A percentile compares a stretch with the other conserved stretches of the same genome.
Conservation (phyloP, 1,139 yeast genomes). For the Sugiyamaella novakii region DNA sequence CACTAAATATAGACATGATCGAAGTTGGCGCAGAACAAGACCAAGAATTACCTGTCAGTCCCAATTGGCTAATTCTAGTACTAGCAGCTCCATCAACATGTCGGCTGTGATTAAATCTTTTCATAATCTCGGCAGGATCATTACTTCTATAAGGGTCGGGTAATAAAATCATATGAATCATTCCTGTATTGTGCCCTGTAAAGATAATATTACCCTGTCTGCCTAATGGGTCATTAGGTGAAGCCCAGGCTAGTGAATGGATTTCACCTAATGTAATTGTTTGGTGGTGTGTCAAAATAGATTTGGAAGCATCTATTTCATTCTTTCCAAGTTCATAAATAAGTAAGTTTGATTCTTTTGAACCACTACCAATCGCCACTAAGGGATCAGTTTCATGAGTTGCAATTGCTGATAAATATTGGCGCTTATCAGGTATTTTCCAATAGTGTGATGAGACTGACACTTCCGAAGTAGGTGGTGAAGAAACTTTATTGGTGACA, state of each 20-base stretch:
- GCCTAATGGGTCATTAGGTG: conserved; percentile 42
- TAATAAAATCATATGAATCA: conserved; percentile 66
- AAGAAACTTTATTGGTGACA: background rate
- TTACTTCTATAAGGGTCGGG: conserved; percentile 55
- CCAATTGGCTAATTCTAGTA: conserved; percentile 45
- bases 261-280: conserved; percentile 73
- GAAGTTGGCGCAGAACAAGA: conserved; percentile 48
- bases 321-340: conserved; percentile 57
- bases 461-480: background rate
- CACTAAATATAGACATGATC: conserved; percentile 60
- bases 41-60: conserved; percentile 46
- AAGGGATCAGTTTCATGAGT: conserved; percentile 47
- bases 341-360: conserved; percentile 57
- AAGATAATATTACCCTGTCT: conserved; percentile 49
- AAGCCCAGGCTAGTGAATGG: conserved; percentile 65
- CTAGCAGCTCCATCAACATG: conserved; percentile 46
- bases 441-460: conserved; percentile 49
- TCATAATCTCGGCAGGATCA: conserved; percentile 68
- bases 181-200: conserved; percentile 72
- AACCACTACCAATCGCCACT: conserved; percentile 69
- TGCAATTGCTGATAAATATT: conserved; percentile 61
- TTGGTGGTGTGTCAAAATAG: conserved; percentile 65
- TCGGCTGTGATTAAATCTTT: conserved; percentile 71
- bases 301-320: conserved; percentile 15
- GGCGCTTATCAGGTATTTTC: conserved; percentile 64